These are phyloP conservation scores for Suhomyces bolitotheri DNA, from an alignment of 1,139 yeast genomes.

Conservation along the genomic window DNA sequence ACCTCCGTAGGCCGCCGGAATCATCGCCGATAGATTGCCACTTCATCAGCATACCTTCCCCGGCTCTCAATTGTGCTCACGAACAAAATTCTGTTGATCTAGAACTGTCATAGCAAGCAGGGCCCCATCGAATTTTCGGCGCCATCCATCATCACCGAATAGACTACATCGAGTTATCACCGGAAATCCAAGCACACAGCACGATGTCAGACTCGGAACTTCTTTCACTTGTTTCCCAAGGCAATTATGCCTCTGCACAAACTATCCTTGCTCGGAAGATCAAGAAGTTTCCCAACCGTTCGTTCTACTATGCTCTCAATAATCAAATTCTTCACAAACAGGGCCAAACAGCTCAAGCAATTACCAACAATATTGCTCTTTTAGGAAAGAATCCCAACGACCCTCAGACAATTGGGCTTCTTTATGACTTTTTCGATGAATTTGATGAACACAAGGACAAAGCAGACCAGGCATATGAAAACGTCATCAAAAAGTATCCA, in stretches of 20 bases:
- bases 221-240: slow-evolving; percentile 51
- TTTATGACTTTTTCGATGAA: slow-evolving; percentile 38
- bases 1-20: too few species aligned
- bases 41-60: too few species aligned
- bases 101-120: too few species aligned
- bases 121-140: too few species aligned
- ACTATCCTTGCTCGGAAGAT: slow-evolving; percentile 51
- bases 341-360: slow-evolving; percentile 48
- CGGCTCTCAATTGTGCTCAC: too few species aligned
- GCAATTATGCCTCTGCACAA: slow-evolving; percentile 56
- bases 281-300: slow-evolving; percentile 54
- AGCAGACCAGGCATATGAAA: slow-evolving; percentile 52
- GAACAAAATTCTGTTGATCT: too few species aligned
- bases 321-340: slow-evolving; percentile 44
- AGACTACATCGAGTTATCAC: too few species aligned
- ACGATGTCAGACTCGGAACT: slow-evolving; percentile 31
- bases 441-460: slow-evolving; percentile 31
- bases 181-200: background rate
- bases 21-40: too few species aligned
- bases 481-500: slow-evolving; percentile 57
- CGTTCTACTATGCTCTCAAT: slow-evolving; percentile 54
- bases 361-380: slow-evolving; percentile 42
- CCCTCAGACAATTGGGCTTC: slow-evolving; percentile 48
- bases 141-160: too few species aligned
- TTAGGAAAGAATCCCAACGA: slow-evolving; percentile 54